Base-by-base conservation (phyloP, 2,329 filamentous ascomycete species). In the Dactylellina cionopaga region DNA sequence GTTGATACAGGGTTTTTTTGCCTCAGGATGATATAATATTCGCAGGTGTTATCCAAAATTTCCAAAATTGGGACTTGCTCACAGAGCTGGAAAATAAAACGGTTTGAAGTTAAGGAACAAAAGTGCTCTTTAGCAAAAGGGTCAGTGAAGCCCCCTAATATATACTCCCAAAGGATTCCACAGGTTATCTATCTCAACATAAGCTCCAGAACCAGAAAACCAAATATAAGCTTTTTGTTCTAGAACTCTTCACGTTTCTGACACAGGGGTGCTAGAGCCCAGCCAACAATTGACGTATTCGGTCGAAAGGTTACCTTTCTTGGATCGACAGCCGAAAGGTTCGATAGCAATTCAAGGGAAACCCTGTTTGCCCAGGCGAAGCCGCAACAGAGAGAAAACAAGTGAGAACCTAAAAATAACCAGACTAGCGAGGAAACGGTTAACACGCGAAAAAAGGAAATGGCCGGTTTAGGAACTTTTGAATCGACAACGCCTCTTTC, bases 401-500 rank as follows among this genome's bases (percentile, higher is more conserved):
- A 41, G 33, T 19, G 13, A 39, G 29, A 15, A 55, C 22, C 66
- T 56, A 64, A 71, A 70, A 71, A 71, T 71, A 71, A 37, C 22
- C 56, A 52, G 24, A 15, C 29, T 58, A 58, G 51, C 62, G 51
- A 31, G 2, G 9, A 27, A 51, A 62, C 41, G 19, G 9, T 39
- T 3, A 24, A n/a, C 17, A 46, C 15, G 13, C 17, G 44, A 41
- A 22, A 46, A 69, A 46, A 11, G 25, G 24, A 27, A 49, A 24
- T 52, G 44, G 43, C 55, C 49, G 56, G 51, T 37, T 51, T 56
- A 60, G 56, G 65, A 29, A 52, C 64, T 33, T 33, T 2, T 11
- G 37, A 37, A 44, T 43, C 24, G 24, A 22, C 46, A n/a, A 63
- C 25, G 35, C 19, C 25, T 49, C 43, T 56, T 46, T 46, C 66